Conservation (phyloP, 352 stramenopile species). For the Globisporangium solare region DNA sequence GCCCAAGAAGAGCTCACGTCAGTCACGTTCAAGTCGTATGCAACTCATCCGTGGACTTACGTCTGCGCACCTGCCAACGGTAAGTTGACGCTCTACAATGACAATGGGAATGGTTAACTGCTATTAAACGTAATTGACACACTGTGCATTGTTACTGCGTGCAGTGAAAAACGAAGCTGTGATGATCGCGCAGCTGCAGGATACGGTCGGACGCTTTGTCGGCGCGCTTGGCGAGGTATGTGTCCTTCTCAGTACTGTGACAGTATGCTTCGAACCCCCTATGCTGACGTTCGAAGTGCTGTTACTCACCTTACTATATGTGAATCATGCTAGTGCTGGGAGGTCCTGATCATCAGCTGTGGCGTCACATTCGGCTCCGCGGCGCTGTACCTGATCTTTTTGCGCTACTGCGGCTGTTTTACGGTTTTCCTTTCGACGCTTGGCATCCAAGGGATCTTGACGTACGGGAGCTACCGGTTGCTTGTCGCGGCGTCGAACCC, state of each 20-base stretch:
- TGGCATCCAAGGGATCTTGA: slow-evolving; percentile 54
- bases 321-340: slow-evolving; percentile 46
- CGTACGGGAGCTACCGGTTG: slow-evolving; percentile 59
- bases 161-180: slow-evolving; percentile 43
- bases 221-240: slow-evolving; percentile 48
- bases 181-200: slow-evolving; percentile 69
- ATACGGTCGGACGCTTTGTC: slow-evolving; percentile 71
- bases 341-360: slow-evolving; percentile 56
- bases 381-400: slow-evolving; percentile 57
- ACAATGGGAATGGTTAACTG: no score
- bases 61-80: slow-evolving; percentile 57
- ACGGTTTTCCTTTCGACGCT: slow-evolving; percentile 63
- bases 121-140: not conserved
- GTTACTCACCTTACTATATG: no score
- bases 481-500: slow-evolving; percentile 45
- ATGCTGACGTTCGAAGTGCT: no score
- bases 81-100: slow-evolving; percentile 11
- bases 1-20: slow-evolving; percentile 18
- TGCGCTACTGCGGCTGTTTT: slow-evolving; percentile 71
- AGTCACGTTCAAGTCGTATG: slow-evolving; percentile 65
- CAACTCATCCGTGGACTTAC: slow-evolving; percentile 61
- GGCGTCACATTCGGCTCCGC: slow-evolving; percentile 53
- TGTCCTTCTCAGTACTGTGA: not conserved
- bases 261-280: not conserved
- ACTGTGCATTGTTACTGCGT: not conserved